phyloP scores from a whole-genome alignment of 805 yeast genomes.

The Metschnikowia kofuensis region DNA sequence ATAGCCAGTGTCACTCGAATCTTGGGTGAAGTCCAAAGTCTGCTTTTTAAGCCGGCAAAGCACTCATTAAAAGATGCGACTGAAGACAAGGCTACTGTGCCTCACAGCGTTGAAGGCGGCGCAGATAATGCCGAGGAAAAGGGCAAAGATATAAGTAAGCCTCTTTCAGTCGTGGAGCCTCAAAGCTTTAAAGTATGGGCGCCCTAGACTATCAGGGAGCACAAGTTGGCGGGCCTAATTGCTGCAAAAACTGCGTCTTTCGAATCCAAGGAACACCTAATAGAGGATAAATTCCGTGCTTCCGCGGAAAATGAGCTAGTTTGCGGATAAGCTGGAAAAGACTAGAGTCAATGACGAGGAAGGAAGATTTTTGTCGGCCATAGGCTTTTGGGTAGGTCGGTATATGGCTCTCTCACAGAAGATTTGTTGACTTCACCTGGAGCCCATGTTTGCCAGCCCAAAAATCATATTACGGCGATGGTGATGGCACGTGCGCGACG shows the following conservation, averaged over 20 bases:
- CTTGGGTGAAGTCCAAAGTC: slow-evolving; percentile 30
- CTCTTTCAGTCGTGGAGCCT: slow-evolving; percentile 40
- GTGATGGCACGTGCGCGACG: too few relatives aligned
- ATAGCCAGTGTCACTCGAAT: slow-evolving; percentile 16
- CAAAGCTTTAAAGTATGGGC: slow-evolving; percentile 45
- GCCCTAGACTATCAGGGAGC: slow-evolving; percentile 22
- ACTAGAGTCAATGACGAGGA: too few relatives aligned
- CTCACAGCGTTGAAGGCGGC: slow-evolving; percentile 2
- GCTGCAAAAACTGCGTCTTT: too few relatives aligned
- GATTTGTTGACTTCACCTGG: too few relatives aligned
- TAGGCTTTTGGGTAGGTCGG: too few relatives aligned
- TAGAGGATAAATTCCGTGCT: neutral
- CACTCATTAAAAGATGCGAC: slow-evolving; percentile 21
- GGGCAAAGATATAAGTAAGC: slow-evolving; percentile 15
- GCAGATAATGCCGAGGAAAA: slow-evolving; percentile 3
- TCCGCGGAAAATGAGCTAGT: too few relatives aligned
- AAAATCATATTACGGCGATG: too few relatives aligned
- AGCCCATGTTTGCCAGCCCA: too few relatives aligned
- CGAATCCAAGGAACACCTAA: neutral
- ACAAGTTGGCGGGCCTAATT: too few relatives aligned
- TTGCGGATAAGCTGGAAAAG: too few relatives aligned
- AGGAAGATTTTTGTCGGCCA: too few relatives aligned
- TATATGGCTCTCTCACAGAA: too few relatives aligned
- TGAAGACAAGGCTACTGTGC: slow-evolving; percentile 7
- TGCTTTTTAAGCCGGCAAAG: slow-evolving; percentile 33